Evolutionary conservation across 495 filamentous ascomycete species (phyloP), one percentile per base, ranked within the genome.

Genomic region (Podospora pseudoanserina): DNA sequence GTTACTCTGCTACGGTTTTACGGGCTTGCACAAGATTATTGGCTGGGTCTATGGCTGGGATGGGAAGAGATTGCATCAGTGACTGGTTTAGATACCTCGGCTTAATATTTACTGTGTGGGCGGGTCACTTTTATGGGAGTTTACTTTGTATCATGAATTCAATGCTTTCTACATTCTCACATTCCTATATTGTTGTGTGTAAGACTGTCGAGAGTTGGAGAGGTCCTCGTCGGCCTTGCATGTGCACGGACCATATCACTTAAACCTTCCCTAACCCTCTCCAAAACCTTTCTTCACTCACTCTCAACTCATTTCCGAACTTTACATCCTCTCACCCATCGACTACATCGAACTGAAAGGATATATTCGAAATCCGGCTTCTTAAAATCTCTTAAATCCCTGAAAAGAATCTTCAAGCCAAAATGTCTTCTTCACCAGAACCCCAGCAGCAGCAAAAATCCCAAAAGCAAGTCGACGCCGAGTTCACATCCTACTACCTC

Each of bases 401-500:
- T 18, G 2, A 49, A 5, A 49, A 49, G 13, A 49, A 2, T 16
- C 2, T 13, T 16, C 39, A 49, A 39, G 6, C 39, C 39, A 58
- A 1, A 58, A 58, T 58, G 55, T 19, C 55, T 20, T 26, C 55
- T 20, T 26, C 55, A 6, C 23, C 19, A 58, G 55, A 61, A 63
- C 53, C 39, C 9, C 39, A 70, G 60, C 49, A 63, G 9, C 66
- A 62, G 75, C 64, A 68, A 72, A 72, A 70, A 49, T 67, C 70
- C 28, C 79, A 85, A 30, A 68, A 80, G 57, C 73, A 81, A 34
- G 69, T 83, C 62, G 68, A 74, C 4, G 58, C 74, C 7, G 79
- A 80, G 57, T 91, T 91, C 76, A 85, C 85, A 18, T 79, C 84
- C 30, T 88, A 84, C 75, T 92, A 92, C 75, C 84, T 92, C 68